These are phyloP conservation scores for Candida berthetii DNA, from an alignment of 805 yeast species.

Conservation along the genomic window DNA sequence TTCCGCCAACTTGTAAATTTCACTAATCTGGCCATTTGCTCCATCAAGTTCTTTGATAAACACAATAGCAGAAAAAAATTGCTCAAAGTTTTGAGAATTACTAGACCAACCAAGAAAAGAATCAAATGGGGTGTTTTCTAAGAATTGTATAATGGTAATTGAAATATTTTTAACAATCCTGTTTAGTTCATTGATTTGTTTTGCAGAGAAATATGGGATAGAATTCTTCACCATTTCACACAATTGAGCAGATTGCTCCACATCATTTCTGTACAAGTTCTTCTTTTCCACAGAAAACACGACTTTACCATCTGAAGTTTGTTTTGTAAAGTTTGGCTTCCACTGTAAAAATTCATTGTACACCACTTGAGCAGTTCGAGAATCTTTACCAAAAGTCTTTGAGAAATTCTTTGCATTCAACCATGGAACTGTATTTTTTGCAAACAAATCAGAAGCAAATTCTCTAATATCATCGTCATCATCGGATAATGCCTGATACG, in stretches of 20 bases:
- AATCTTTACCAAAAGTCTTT: constrained; percentile 7
- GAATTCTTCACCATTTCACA: constrained; percentile 12
- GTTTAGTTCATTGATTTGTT: no score
- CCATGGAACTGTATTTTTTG: constrained; percentile 29
- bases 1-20: background rate
- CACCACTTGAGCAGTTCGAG: constrained; percentile 5
- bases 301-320: constrained; percentile 21
- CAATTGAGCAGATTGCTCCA: constrained; percentile 21
- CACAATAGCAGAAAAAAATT: constrained; percentile 1
- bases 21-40: background rate
- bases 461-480: constrained; percentile 61
- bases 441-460: constrained; percentile 36
- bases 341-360: no score
- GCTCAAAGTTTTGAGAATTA: constrained; percentile 3
- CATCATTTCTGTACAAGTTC: constrained; percentile 56
- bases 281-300: constrained; percentile 64
- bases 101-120: constrained; percentile 4
- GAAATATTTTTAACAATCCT: no score
- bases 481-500: constrained; percentile 44
- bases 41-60: background rate
- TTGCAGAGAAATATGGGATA: background rate
- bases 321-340: constrained; percentile 11
- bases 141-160: background rate
- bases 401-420: constrained; percentile 22
- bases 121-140: background rate